These are phyloP conservation scores for Fusarium albidum DNA, from an alignment of 2,329 filamentous ascomycete species.

Conservation along the genomic window DNA sequence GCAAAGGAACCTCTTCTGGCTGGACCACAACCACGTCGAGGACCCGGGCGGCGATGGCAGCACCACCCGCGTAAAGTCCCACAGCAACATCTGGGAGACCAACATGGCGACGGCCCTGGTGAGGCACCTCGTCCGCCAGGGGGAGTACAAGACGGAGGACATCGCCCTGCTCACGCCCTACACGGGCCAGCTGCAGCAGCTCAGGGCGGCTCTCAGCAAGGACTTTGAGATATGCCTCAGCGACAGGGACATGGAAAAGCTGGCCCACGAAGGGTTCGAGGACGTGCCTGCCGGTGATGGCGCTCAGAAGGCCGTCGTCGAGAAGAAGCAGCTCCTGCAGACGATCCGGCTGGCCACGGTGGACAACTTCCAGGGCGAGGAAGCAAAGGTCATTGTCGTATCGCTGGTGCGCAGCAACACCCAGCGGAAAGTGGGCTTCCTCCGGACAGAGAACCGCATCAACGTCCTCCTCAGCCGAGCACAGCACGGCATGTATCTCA, in stretches of 20 bases:
- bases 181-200: slow-evolving; percentile 61
- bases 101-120: slow-evolving; percentile 70
- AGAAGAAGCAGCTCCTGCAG: slow-evolving; percentile 51
- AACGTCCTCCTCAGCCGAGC: slow-evolving; percentile 74
- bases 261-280: slow-evolving; percentile 49
- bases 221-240: slow-evolving; percentile 69
- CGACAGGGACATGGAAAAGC: slow-evolving; percentile 67
- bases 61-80: slow-evolving; percentile 53
- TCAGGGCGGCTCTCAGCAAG: slow-evolving; percentile 54
- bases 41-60: slow-evolving; percentile 43
- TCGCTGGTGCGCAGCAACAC: slow-evolving; percentile 76
- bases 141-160: slow-evolving; percentile 64
- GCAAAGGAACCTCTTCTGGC: slow-evolving; percentile 64
- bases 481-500: slow-evolving; percentile 73
- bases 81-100: slow-evolving; percentile 67
- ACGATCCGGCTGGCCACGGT: slow-evolving; percentile 69
- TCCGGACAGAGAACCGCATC: slow-evolving; percentile 71
- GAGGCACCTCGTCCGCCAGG: slow-evolving; percentile 71
- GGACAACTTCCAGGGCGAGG: slow-evolving; percentile 82
- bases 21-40: slow-evolving; percentile 64
- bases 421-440: slow-evolving; percentile 67
- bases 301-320: slow-evolving; percentile 2
- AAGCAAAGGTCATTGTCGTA: slow-evolving; percentile 74
- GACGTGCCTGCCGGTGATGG: slow-evolving; percentile 40
- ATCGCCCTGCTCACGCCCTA: slow-evolving; percentile 78